Conservation (phyloP, 805 yeast species). For the Clavispora phyllophila region DNA sequence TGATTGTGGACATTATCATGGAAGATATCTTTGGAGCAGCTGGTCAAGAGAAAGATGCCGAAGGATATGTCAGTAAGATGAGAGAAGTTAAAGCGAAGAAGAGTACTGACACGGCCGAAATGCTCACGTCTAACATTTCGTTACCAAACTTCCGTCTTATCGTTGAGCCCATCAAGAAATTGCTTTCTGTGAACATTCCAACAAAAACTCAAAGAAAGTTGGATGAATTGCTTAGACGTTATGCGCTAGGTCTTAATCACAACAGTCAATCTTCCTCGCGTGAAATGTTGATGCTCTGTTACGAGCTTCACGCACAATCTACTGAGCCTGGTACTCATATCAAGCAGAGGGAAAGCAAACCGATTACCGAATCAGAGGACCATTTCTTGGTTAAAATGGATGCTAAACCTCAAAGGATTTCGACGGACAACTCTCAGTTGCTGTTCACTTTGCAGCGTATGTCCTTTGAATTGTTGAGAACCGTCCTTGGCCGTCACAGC, state of each 20-base stretch:
- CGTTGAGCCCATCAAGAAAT: conserved; percentile 61
- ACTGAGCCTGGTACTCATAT: conserved; percentile 14
- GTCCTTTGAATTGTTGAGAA: conserved; percentile 68
- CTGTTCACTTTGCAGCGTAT: conserved; percentile 65
- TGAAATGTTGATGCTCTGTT: conserved; percentile 65
- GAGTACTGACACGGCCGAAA: conserved; percentile 82
- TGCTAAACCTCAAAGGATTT: conserved; percentile 51
- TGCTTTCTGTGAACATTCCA: conserved; percentile 58
- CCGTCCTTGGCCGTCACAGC: conserved; percentile 62
- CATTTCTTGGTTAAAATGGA: conserved; percentile 74
- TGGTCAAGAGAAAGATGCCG: conserved; percentile 92
- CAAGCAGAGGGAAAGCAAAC: conserved; percentile 16
- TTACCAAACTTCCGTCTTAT: conserved; percentile 53
- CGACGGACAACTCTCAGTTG: conserved; percentile 52
- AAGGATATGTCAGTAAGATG: conserved; percentile 79
- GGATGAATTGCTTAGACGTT: conserved; percentile 72
- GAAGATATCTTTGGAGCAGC: conserved; percentile 90
- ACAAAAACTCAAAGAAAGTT: conserved; percentile 67
- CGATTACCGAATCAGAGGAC: conserved; percentile 38
- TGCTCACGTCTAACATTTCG: conserved; percentile 60
- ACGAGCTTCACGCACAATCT: conserved; percentile 62
- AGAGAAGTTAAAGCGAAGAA: conserved; percentile 87
- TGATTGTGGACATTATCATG: conserved; percentile 73
- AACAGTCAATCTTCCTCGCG: conserved; percentile 55
- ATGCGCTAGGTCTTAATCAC: conserved; percentile 71